phyloP scores from a whole-genome alignment of 2,329 filamentous ascomycete genomes.

The Aspergillus novofumigatus region DNA sequence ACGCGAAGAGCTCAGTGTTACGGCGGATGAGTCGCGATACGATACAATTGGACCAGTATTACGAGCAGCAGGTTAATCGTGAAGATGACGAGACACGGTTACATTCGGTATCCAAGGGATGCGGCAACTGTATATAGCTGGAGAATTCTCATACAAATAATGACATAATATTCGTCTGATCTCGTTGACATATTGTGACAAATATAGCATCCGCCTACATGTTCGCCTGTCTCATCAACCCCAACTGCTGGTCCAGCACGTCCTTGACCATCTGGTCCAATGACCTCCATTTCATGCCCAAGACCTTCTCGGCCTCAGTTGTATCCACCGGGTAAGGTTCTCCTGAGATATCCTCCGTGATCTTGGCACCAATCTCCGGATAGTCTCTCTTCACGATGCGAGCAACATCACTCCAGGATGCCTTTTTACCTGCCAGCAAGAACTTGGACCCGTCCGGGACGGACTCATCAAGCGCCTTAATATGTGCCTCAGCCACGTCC shows the following conservation, averaged over 20 bases:
- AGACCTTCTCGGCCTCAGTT: slow-evolving; percentile 8
- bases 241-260: slow-evolving; percentile 16
- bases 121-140: no score
- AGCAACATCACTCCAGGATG: slow-evolving; percentile 12
- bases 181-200: background rate
- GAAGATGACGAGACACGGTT: background rate
- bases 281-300: slow-evolving; percentile 9
- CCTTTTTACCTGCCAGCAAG: slow-evolving; percentile 5
- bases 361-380: slow-evolving; percentile 3
- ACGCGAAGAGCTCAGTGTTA: no score
- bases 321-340: slow-evolving; percentile 1
- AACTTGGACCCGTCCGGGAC: slow-evolving; percentile 9
- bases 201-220: background rate
- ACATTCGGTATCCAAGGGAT: background rate
- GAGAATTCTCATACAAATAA: no score
- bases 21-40: no score
- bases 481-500: slow-evolving; percentile 20
- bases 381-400: slow-evolving; percentile 8
- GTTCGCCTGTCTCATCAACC: background rate
- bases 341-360: slow-evolving; percentile 1
- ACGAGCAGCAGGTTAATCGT: background rate
- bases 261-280: slow-evolving; percentile 11
- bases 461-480: slow-evolving; percentile 7
- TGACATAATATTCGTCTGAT: no score
- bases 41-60: background rate